Evolutionary conservation across 805 yeast species (phyloP), one percentile per base, ranked within the genome.

Genomic region (Candida schatavii): DNA sequence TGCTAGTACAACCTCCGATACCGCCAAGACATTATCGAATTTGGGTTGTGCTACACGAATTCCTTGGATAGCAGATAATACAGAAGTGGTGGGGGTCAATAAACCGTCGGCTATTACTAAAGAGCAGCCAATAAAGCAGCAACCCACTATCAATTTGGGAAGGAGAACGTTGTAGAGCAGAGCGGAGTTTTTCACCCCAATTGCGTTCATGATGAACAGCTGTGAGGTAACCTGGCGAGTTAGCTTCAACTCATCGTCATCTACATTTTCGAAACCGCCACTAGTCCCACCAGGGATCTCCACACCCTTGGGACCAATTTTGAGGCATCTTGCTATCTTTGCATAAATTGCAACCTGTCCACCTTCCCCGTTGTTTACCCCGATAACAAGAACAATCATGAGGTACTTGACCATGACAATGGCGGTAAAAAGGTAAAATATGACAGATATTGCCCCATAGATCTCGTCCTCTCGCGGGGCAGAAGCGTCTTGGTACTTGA

Each of bases 341-440:
- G 83, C 75, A 49, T 78, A 80, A 33, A 80, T 71, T n/a, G 85
- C 84, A 26, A 80, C 72, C 46, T 77, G 82, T 1, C 85, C 84
- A 46, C 85, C 84, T 53, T 79, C 82, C 35, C 80, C 81, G 35
- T 75, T 69, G 54, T 78, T 77, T 7, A 80, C 78, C 11, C 83
- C 85, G 34, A 66, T 52, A 14, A 52, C 49, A 36, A 78, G 61
- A 9, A 78, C 83, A 38, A 80, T 56, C 32, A 70, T 51, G 11
- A 72, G 61, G 49, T 80, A 80, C 50, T 80, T 80, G 52, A 70
- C 36, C 35, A 78, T 66, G 4, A 78, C 83, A 31, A 80, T 62
- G 31, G 78, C 49, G 2, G 80, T 70, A 52, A 80, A 75, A 2
- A 75, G 45, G 74, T 81, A 80, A 49, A 80, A 78, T 23, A 80